phyloP scores from a whole-genome alignment of 2,329 filamentous ascomycete genomes.

The Aspergillus cejpii region DNA sequence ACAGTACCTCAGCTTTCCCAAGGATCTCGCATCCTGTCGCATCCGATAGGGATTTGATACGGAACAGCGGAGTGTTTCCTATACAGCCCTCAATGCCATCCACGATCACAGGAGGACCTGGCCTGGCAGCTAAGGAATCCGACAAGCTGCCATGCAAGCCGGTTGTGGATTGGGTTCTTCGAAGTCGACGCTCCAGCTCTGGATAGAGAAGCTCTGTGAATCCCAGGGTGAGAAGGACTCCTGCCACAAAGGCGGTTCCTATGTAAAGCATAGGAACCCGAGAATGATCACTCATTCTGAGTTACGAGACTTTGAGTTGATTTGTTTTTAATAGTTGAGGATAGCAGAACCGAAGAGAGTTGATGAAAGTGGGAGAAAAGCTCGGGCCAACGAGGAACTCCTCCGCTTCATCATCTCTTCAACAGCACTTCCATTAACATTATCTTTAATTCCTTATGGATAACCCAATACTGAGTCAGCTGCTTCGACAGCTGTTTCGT shows the following conservation, averaged over 20 bases:
- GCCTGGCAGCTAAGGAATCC: conserved; percentile 19
- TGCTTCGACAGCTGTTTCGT: conserved; percentile 80
- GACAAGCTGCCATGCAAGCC: conserved; percentile 2
- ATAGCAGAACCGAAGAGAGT: background rate
- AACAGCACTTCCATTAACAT: conserved; percentile 11
- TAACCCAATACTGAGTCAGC: conserved; percentile 65
- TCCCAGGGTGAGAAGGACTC: conserved; percentile 66
- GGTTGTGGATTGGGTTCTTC: conserved; percentile 23
- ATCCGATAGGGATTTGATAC: conserved; percentile 75
- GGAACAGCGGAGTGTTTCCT: conserved; percentile 83
- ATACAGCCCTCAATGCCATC: conserved; percentile 87
- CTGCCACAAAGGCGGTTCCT: conserved; percentile 66
- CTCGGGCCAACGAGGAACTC: conserved; percentile 31
- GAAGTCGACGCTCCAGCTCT: conserved; percentile 61
- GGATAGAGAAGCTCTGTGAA: conserved; percentile 74
- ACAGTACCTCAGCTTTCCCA: conserved; percentile 71
- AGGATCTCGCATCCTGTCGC: conserved; percentile 84
- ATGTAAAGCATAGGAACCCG: conserved; percentile 56
- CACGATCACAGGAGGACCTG: conserved; percentile 48
- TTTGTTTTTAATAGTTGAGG: too few relatives aligned
- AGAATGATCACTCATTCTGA: conserved; percentile 30
- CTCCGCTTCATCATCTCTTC: conserved; percentile 14
- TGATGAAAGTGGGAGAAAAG: conserved; percentile 23
- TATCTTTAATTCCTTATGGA: conserved; percentile 55
- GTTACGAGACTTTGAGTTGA: too few relatives aligned